Conservation (phyloP, 179 eudicot genomes). For the Actinidia chinensis region DNA sequence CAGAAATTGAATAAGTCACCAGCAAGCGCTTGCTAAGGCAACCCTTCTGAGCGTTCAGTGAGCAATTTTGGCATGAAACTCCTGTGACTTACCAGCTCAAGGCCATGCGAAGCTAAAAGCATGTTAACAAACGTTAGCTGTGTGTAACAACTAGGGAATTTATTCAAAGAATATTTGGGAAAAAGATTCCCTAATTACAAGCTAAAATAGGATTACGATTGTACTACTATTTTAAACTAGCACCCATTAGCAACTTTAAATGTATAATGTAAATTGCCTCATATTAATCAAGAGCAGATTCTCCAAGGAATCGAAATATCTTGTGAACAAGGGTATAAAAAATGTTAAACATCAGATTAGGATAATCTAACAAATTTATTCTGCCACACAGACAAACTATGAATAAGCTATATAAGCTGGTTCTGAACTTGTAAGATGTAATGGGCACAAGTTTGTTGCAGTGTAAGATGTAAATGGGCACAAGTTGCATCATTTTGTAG, state of each 20-base stretch:
- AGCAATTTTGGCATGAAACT: conserved; percentile 97
- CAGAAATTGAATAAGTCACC: conserved; percentile 84
- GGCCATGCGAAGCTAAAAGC: conserved; percentile 92
- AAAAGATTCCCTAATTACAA: neutral
- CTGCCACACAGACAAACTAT: too few relatives aligned
- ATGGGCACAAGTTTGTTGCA: too few relatives aligned
- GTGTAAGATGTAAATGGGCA: too few relatives aligned
- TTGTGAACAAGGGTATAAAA: too few relatives aligned
- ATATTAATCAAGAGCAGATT: too few relatives aligned
- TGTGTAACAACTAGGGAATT: conserved; percentile 8
- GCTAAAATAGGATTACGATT: too few relatives aligned
- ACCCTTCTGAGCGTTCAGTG: conserved; percentile 87
- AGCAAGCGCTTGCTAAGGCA: conserved; percentile 89
- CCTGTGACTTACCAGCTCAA: conserved; percentile 90
- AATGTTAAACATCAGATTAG: too few relatives aligned
- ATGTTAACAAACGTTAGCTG: conserved; percentile 15
- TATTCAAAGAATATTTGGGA: neutral
- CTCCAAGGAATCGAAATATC: too few relatives aligned
- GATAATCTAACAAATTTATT: too few relatives aligned
- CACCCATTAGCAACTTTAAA: neutral
- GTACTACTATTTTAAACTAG: neutral
- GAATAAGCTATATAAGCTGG: too few relatives aligned
- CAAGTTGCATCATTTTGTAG: too few relatives aligned
- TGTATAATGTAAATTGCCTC: neutral
- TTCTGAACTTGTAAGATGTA: too few relatives aligned